A percentile compares a stretch with the other conserved stretches of the same genome.
phyloP scores from a whole-genome alignment of 352 stramenopile genomes.

The Pythium sukuiense region DNA sequence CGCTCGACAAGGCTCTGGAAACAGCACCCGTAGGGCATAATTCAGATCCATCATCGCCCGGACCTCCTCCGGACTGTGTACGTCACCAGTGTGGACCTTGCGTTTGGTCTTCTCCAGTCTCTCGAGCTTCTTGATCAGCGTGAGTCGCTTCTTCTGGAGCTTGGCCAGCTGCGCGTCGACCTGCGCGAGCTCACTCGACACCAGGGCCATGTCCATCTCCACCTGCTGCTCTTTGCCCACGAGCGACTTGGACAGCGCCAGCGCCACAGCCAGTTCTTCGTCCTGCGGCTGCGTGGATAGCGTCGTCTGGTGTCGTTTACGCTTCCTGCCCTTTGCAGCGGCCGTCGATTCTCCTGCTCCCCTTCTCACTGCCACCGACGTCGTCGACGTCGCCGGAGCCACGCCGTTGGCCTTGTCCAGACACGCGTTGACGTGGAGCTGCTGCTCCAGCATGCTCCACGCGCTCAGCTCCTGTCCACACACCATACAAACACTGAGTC shows the following conservation, averaged over 20 bases:
- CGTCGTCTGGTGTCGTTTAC: constrained; percentile 26
- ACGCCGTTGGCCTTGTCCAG: constrained; percentile 30
- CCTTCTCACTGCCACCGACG: not conserved
- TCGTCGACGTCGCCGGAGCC: not conserved
- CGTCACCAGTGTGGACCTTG: constrained; percentile 44
- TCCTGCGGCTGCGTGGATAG: constrained; percentile 22
- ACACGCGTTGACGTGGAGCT: constrained; percentile 41
- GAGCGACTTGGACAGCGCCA: constrained; percentile 39
- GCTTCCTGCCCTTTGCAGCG: constrained; percentile 15
- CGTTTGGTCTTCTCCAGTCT: constrained; percentile 51
- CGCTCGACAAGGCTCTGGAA: constrained; percentile 7
- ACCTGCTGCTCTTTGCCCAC: constrained; percentile 41
- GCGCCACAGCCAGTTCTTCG: constrained; percentile 43
- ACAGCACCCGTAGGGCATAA: constrained; percentile 16
- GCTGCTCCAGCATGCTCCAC: constrained; percentile 37
- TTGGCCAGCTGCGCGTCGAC: constrained; percentile 50
- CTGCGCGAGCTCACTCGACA: constrained; percentile 45
- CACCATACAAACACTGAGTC: constrained; percentile 38
- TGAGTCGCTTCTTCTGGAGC: constrained; percentile 40
- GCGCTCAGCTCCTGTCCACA: constrained; percentile 35
- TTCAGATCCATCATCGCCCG: constrained; percentile 12
- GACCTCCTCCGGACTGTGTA: constrained; percentile 14
- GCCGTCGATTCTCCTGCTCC: constrained; percentile 28
- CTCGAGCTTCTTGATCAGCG: constrained; percentile 46
- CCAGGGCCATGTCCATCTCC: constrained; percentile 42